A percentile compares a stretch with the other conserved stretches of the same genome.
phyloP scores from a whole-genome alignment of 2,329 filamentous ascomycete species.

The Phyllosticta ampelicida region DNA sequence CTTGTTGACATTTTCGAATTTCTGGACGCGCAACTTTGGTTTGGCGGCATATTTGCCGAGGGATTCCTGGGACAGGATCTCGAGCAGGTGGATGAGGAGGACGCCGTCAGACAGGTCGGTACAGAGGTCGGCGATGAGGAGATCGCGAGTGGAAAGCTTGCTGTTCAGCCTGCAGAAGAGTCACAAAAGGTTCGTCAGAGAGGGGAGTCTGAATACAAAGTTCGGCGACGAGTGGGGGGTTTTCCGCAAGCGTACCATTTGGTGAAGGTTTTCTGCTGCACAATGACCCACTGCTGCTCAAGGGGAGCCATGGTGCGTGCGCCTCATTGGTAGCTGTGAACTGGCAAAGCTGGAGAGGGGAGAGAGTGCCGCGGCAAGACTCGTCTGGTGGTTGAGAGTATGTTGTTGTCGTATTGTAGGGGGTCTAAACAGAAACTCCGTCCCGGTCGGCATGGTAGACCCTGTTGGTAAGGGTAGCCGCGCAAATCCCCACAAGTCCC shows the following conservation, averaged over 20 bases:
- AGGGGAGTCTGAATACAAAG: neutral
- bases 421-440: neutral
- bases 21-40: slow-evolving; percentile 90
- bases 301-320: slow-evolving; percentile 31
- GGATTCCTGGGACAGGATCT: slow-evolving; percentile 89
- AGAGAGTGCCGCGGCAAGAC: neutral
- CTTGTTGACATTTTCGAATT: slow-evolving; percentile 96
- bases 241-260: slow-evolving; percentile 59
- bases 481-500: neutral
- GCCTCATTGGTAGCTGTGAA: slow-evolving; percentile 9
- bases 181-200: slow-evolving; percentile 2
- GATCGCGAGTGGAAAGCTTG: slow-evolving; percentile 67
- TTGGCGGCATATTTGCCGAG: slow-evolving; percentile 94
- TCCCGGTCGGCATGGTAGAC: neutral
- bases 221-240: slow-evolving; percentile 8
- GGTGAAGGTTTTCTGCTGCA: slow-evolving; percentile 98
- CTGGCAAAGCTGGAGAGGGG: neutral
- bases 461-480: slow-evolving; percentile 4
- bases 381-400: neutral
- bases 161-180: slow-evolving; percentile 71
- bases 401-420: slow-evolving; percentile 7
- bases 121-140: slow-evolving; percentile 80
- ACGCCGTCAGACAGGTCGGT: slow-evolving; percentile 88
- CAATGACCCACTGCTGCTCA: slow-evolving; percentile 57
- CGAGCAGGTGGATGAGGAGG: slow-evolving; percentile 89